Evolutionary conservation across 1,284 basidiomycete genomes (phyloP), one percentile per base, ranked within the genome.

Genomic region (Testicularia cyperi): DNA sequence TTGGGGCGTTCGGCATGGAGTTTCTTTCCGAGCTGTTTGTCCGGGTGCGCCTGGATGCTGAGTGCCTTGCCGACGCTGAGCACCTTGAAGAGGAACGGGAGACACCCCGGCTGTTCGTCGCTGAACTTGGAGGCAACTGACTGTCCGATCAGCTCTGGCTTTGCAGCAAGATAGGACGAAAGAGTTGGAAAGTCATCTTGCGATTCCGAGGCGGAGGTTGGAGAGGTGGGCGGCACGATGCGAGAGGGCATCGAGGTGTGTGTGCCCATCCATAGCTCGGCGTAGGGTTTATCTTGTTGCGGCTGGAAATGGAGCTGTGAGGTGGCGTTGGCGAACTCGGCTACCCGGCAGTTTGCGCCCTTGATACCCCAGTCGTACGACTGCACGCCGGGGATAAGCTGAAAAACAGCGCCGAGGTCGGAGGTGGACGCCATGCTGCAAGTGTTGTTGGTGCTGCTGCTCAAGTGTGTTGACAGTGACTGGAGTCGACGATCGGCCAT

Each of bases 31-130:
- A 90, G 87, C 68, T 79, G 74, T 82, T 96, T 96, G 80, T 97
- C 88, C 5, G 95, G 95, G 78, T 99, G 95, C 6, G 90, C 90
- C 79, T 99, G 94, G 45, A 99, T 95, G 70, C 89, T 92, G 51
- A 99, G 81, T 1, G 94, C 92, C 77, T 95, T 96, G 67, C 86
- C 84, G 63, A 98, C 94, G 14, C 88, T 88, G 28, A 99, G 61
- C 26, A 76, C 67, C 32, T 76, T 76, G 69, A 76, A 76, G 19
- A 76, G 43, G 40, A 75, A 75, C 19, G 74, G 70, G 28, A 74
- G 32, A 21, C 48, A 49, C 10, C 64, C 65, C 4, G 44, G 44
- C n/a, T 43, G 14, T 20, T 62, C 38, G 15, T 56, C 41, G 4
- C 37, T 30, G 24, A 64, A 70, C 16, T 57, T 48, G n/a, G 16